Evolutionary conservation across 2,329 filamentous ascomycete species (phyloP).

Genomic region (Colletotrichum paranaense): DNA sequence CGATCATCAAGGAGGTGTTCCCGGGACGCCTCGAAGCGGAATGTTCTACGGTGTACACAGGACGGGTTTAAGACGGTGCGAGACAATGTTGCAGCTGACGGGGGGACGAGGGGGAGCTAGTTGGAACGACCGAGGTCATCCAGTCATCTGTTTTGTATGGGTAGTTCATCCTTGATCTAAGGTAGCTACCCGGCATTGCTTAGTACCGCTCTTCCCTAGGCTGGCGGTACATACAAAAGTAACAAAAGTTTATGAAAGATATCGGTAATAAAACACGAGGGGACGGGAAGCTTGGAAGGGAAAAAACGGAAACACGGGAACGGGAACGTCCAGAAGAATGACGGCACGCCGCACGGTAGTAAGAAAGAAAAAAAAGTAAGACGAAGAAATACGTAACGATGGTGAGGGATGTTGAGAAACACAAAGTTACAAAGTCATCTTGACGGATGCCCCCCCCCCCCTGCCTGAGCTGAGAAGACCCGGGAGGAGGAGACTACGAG

Average conservation of each 20-base stretch:
- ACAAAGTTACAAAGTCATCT: background rate
- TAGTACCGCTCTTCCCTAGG: too few species aligned
- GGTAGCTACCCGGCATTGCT: too few species aligned
- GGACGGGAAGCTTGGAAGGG: background rate
- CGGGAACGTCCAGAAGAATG: background rate
- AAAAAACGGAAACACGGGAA: background rate
- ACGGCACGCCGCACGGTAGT: background rate
- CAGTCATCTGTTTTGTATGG: background rate
- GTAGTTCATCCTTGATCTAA: background rate
- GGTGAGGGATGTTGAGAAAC: conserved; percentile 21
- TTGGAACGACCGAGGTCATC: background rate
- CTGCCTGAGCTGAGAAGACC: conserved; percentile 3
- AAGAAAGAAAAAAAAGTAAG: background rate
- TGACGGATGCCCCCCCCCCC: background rate
- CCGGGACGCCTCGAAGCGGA: background rate
- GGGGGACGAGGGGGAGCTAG: conserved; percentile 13
- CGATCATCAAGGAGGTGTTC: background rate
- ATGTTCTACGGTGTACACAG: background rate
- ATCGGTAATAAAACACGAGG: too few species aligned
- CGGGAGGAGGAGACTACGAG: background rate
- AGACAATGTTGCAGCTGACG: conserved; percentile 19
- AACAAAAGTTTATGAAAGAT: background rate
- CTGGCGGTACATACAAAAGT: too few species aligned
- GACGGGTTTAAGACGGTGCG: background rate
- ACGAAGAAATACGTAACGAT: conserved; percentile 16